phyloP scores from a whole-genome alignment of 2,329 filamentous ascomycete genomes.

The Fusarium sp. region DNA sequence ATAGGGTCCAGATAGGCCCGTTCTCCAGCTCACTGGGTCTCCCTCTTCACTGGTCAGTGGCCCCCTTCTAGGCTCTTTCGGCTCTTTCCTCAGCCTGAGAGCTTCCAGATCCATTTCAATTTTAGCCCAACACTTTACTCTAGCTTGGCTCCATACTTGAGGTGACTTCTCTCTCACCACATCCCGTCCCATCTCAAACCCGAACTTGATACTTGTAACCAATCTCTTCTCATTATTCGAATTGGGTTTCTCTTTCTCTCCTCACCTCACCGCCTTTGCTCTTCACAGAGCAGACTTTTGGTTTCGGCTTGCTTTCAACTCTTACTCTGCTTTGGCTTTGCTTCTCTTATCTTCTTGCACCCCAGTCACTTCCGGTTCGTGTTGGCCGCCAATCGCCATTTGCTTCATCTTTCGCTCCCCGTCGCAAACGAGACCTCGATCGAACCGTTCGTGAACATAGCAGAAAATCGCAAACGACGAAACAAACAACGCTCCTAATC shows the following conservation, averaged over 20 bases:
- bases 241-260: neutral
- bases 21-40: slow-evolving; percentile 22
- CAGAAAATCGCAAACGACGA: slow-evolving; percentile 20
- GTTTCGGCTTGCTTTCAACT: neutral
- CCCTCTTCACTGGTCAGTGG: neutral
- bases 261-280: slow-evolving; percentile 21
- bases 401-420: slow-evolving; percentile 14
- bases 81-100: slow-evolving; percentile 37
- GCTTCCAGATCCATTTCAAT: slow-evolving; percentile 41
- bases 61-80: slow-evolving; percentile 14
- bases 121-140: slow-evolving; percentile 40
- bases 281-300: neutral
- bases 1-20: slow-evolving; percentile 20
- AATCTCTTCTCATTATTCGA: slow-evolving; percentile 10
- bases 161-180: slow-evolving; percentile 24
- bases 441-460: slow-evolving; percentile 6
- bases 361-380: slow-evolving; percentile 7
- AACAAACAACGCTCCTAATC: neutral
- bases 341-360: slow-evolving; percentile 8
- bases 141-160: neutral
- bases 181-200: slow-evolving; percentile 19
- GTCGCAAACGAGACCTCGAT: slow-evolving; percentile 31
- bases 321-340: neutral
- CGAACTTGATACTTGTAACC: slow-evolving; percentile 31
- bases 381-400: slow-evolving; percentile 13